phyloP scores from a whole-genome alignment of 208 protist genomes.

The Crithidia sp. region DNA sequence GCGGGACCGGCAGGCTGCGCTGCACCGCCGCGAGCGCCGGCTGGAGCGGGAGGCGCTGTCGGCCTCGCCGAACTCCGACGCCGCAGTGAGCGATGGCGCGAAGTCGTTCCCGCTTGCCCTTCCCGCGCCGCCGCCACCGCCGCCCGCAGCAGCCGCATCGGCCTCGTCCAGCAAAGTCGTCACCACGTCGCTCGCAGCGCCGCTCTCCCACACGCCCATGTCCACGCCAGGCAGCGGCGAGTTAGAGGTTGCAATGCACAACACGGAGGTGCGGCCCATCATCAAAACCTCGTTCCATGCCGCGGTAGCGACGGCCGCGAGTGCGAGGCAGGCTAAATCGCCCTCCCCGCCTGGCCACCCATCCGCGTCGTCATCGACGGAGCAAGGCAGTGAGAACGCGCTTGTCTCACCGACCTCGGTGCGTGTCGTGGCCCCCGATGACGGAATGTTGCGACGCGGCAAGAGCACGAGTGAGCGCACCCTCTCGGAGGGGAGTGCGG shows the following conservation, averaged over 20 bases:
- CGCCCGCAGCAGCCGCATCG: background rate
- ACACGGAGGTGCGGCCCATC: conserved; percentile 3
- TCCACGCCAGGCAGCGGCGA: background rate
- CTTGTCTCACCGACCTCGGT: background rate
- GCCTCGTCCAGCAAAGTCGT: background rate
- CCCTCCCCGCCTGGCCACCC: background rate
- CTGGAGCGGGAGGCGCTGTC: conserved; percentile 10
- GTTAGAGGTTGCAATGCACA: background rate
- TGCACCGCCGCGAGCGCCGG: conserved; percentile 28
- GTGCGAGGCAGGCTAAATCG: too few relatives aligned
- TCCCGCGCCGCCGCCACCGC: background rate
- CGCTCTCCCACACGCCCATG: conserved; percentile 4
- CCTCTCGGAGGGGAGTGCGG: background rate
- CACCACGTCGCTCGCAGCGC: background rate
- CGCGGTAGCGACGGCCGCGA: background rate
- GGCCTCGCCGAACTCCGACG: background rate
- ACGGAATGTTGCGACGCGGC: background rate
- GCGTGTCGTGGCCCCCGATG: background rate
- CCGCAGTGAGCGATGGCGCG: background rate
- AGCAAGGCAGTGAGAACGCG: background rate
- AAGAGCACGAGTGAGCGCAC: background rate
- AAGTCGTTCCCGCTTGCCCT: background rate
- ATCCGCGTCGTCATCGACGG: background rate
- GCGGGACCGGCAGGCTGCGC: conserved; percentile 34
- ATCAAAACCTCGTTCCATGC: background rate